phyloP scores from a whole-genome alignment of 2,329 filamentous ascomycete genomes.

The Cladophialophora bantiana region DNA sequence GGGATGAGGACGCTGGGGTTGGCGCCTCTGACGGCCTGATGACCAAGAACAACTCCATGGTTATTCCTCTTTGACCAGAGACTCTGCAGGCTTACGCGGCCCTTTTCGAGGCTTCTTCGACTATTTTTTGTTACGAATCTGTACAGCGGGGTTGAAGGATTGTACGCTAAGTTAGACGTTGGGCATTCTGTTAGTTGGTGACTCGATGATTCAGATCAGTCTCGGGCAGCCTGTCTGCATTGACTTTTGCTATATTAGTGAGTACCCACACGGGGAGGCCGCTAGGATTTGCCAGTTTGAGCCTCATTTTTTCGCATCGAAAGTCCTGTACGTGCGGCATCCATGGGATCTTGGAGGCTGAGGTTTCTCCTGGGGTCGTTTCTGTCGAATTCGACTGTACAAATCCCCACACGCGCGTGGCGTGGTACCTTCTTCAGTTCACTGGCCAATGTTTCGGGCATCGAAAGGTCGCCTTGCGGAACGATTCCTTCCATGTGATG shows the following conservation, averaged over 20 bases:
- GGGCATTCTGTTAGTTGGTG: background rate
- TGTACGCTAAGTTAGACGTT: slow-evolving; percentile 46
- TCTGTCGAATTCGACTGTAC: background rate
- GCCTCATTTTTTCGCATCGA: slow-evolving; percentile 12
- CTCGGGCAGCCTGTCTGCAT: background rate
- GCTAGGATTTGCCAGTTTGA: background rate
- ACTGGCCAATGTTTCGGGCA: background rate
- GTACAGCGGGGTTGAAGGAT: background rate
- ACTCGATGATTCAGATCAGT: slow-evolving; percentile 4
- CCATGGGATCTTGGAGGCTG: background rate
- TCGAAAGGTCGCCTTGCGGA: background rate
- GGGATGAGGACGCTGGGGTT: slow-evolving; percentile 83
- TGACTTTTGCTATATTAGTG: slow-evolving; percentile 7
- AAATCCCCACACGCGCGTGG: background rate
- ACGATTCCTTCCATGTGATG: background rate
- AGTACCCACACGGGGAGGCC: background rate
- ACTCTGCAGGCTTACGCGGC: background rate
- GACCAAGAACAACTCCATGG: background rate
- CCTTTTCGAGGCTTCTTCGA: background rate
- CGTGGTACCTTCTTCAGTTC: background rate
- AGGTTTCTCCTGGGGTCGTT: background rate
- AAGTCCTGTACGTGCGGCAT: background rate
- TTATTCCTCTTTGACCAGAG: background rate
- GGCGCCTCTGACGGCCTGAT: slow-evolving; percentile 69
- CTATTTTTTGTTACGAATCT: background rate